A percentile compares a stretch with the other conserved stretches of the same genome.
Conservation (phyloP, 2,329 filamentous ascomycete genomes). For the Gyromitra esculenta region DNA sequence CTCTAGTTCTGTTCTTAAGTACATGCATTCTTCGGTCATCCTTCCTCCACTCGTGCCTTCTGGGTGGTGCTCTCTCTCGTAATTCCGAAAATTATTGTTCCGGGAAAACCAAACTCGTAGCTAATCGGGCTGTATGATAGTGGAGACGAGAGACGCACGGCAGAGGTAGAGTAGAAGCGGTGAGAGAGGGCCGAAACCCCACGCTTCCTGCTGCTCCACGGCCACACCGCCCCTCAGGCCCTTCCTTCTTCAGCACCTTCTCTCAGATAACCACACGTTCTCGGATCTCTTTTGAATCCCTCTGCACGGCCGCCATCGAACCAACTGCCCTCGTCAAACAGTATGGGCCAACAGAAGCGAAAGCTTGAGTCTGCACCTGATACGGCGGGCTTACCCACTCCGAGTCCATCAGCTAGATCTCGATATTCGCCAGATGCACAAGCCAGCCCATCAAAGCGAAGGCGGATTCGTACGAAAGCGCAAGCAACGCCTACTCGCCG, state of each 20-base stretch:
- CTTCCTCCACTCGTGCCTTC: slow-evolving; percentile 9
- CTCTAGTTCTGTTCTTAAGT: slow-evolving; percentile 2
- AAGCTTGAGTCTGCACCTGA: slow-evolving; percentile 33
- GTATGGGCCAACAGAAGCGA: slow-evolving; percentile 42
- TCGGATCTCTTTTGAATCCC: slow-evolving; percentile 28
- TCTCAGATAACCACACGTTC: slow-evolving; percentile 32
- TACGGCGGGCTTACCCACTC: slow-evolving; percentile 24
- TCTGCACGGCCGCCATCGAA: slow-evolving; percentile 21
- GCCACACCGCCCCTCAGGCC: slow-evolving; percentile 40
- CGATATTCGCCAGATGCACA: slow-evolving; percentile 20
- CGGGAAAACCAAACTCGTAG: slow-evolving; percentile 7
- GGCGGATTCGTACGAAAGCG: slow-evolving; percentile 9
- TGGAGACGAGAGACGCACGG: slow-evolving; percentile 29
- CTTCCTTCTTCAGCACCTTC: slow-evolving; percentile 16
- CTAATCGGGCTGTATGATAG: slow-evolving; percentile 24
- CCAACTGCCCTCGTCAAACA: not conserved
- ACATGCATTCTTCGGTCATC: not conserved
- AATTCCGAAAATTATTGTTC: not conserved
- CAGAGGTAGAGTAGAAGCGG: slow-evolving; percentile 11
- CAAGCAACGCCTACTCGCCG: slow-evolving; percentile 27
- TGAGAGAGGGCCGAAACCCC: slow-evolving; percentile 33
- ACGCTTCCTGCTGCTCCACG: slow-evolving; percentile 28
- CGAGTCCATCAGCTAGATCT: slow-evolving; percentile 9
- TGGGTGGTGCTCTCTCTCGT: slow-evolving; percentile 18
- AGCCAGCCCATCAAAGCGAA: slow-evolving; percentile 32